Base-by-base conservation (phyloP, 2,329 filamentous ascomycete genomes). In the Apiospora pterosperma region DNA sequence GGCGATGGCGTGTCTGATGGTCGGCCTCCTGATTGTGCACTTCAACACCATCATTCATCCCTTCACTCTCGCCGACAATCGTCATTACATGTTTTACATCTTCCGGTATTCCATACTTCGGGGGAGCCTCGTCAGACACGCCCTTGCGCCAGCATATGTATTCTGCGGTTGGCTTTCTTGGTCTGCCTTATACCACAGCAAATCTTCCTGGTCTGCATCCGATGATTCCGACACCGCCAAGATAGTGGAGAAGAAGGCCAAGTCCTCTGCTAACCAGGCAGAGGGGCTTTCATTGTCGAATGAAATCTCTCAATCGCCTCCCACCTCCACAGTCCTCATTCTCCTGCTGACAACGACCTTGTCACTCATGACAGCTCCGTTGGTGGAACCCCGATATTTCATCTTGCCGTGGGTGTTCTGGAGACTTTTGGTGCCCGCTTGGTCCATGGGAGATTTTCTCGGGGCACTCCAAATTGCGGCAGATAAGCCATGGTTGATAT, bases 61-160 rank as follows among this genome's bases (percentile, higher is more conserved):
- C 0, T 99, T 98, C 75, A 97, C 94, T 0, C 85, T 98, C 0
- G 96, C 96, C 38, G 96, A 99, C 77, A 99, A 99, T 77, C 85
- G 96, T 2, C 96, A 99, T 76, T 99, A 97, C 80, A 90, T 97
- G 76, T 99, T 99, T 77, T 99, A 99, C 79, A 82, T 97, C 66
- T 99, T 99, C 81, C 89, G 93, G 1, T 88, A 93, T 72, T 89
- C 91, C 6, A 89, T 98, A 41, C 85, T 91, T 2, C 84, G 84
- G 6, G 86, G 92, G 48, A 80, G 82, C 1, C 77, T 81, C 21
- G 78, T 92, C 62, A 89, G 89, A 39, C 93, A 93, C 70, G 77
- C 84, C 0, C 88, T 91, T 1, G 85, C 90, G 0, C 82, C 89
- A 0, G 79, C 90, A 1, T 98, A 99, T 76, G 84, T 91, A 2